Percentiles rank a stretch among this genome's conserved stretches.
These are phyloP conservation scores for Nannochloris sp. DNA, from an alignment of 139 green algal species.

Conservation along the genomic window DNA sequence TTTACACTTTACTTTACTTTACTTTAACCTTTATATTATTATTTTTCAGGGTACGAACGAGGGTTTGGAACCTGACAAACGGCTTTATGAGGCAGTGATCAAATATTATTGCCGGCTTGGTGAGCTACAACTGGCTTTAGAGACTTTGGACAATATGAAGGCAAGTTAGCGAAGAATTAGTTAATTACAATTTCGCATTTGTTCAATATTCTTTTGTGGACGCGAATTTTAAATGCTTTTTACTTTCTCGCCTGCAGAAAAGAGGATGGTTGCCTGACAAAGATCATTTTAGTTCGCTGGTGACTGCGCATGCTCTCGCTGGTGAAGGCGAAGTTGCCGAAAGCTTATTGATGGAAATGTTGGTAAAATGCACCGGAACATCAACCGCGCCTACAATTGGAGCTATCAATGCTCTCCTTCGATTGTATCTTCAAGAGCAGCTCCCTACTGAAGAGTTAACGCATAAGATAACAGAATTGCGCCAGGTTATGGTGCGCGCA, in stretches of 20 bases:
- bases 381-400: background rate
- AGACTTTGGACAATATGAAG: background rate
- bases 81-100: conserved; percentile 4
- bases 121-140: background rate
- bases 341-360: background rate
- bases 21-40: no score
- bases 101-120: background rate
- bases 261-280: no score
- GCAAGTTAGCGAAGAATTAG: background rate
- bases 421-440: conserved; percentile 3
- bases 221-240: no score
- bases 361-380: background rate
- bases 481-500: background rate
- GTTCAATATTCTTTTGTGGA: no score
- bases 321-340: conserved; percentile 7
- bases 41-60: conserved; percentile 2
- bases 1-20: no score
- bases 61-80: background rate
- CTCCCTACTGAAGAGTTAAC: conserved; percentile 1
- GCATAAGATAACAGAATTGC: conserved; percentile 2
- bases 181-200: background rate
- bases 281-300: background rate
- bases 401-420: conserved; percentile 6
- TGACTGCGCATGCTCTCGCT: background rate
- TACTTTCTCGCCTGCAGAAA: no score